phyloP scores from a whole-genome alignment of 2,329 filamentous ascomycete species.

The Fusarium sp. region DNA sequence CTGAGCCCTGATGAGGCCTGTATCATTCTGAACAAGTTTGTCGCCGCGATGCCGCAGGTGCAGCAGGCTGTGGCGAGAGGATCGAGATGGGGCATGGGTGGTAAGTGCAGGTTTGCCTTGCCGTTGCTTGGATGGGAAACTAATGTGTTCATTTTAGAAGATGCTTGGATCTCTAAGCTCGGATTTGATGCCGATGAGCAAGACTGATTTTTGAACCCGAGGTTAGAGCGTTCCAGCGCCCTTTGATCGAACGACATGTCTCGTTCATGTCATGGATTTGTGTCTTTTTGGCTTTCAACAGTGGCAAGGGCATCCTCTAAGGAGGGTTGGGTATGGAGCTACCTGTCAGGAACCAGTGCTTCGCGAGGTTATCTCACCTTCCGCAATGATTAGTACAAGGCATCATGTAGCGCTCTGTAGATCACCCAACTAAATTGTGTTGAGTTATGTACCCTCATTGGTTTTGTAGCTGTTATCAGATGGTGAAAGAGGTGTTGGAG shows the following conservation, averaged over 20 bases:
- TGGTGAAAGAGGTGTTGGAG: neutral
- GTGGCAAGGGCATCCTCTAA: neutral
- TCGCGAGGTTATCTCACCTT: neutral
- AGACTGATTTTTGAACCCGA: neutral
- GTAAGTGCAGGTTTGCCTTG: neutral
- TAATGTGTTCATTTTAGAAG: neutral
- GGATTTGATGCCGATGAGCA: neutral
- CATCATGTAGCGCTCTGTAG: neutral
- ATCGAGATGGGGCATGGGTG: neutral
- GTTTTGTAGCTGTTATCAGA: neutral
- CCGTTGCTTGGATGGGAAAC: neutral
- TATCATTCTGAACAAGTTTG: neutral
- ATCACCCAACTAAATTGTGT: neutral
- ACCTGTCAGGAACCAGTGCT: neutral
- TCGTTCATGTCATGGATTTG: neutral
- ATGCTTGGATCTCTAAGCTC: neutral
- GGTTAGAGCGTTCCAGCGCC: neutral
- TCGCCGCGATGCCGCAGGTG: neutral
- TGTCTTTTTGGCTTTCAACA: neutral
- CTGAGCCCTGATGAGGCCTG: conserved; percentile 1
- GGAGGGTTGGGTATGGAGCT: neutral
- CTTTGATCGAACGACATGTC: neutral
- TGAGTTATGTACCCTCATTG: neutral
- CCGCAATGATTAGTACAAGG: neutral
- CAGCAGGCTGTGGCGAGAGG: neutral